Evolutionary conservation across 495 filamentous ascomycete genomes (phyloP), one percentile per base, ranked within the genome.

Genomic region (Barbatosphaeria neglecta): DNA sequence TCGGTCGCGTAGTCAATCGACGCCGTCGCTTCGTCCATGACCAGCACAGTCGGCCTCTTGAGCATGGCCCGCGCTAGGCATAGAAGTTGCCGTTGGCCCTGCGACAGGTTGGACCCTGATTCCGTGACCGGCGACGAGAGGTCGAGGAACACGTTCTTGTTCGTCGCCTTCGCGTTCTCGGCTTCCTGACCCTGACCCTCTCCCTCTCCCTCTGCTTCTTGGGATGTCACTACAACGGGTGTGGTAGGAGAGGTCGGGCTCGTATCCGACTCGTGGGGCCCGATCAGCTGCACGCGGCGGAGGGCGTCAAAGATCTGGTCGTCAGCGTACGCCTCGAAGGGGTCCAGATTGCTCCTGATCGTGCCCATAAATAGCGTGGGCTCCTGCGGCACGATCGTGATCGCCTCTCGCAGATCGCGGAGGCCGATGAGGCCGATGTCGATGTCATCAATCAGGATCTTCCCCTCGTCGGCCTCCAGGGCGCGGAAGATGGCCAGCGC

Each of bases 11-110:
- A 97, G 71, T 99, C 93, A 59, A 99, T 97, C 1, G 87, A 94
- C 0, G 92, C 93, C 6, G 93, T 99, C 16, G 93, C 93, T 70
- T 99, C 93, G 64, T 99, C 93, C 92, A 99, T 97, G 60, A 99
- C 83, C 4, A 99, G 69, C 16, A 99, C 92, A 37, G 82, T 86
- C 0, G 93, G 92, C 24, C 77, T 77, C 69, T 90, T 96, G 55
- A 99, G 83, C 39, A 99, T 75, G 0, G 93, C 93, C 17, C 93
- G 83, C 2, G 93, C 93, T 15, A 99, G 82, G 55, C 93, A 99
- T 38, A 99, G 73, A 13, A 99, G 84, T 65, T 99, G 93, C 6
- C 85, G 78, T 58, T 99, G 93, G 33, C 93, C 93, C 68, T 99
- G 93, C 1, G 93, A 97, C 7, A 99, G 80, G 57, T 99, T 99